Conservation (phyloP, 2,329 filamentous ascomycete genomes). For the Penicillium sp. region DNA sequence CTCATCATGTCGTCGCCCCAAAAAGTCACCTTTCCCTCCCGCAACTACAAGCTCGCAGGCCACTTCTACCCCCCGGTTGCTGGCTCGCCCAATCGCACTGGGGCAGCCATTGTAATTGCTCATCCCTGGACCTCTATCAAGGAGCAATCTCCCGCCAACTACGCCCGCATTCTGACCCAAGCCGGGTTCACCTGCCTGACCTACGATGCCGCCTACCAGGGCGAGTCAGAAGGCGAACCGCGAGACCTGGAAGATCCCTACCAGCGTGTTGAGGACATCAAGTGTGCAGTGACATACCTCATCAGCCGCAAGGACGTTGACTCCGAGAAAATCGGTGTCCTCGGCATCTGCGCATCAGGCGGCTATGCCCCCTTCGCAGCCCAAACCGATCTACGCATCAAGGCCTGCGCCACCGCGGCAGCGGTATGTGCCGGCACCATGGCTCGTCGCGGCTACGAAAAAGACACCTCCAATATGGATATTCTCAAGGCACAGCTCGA, state of each 20-base stretch:
- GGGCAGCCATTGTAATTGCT: conserved; percentile 30
- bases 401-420: conserved; percentile 38
- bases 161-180: conserved; percentile 34
- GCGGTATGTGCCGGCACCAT: conserved; percentile 35
- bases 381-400: conserved; percentile 42
- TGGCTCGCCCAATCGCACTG: conserved; percentile 10
- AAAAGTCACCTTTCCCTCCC: conserved; percentile 14
- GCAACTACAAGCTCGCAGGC: conserved; percentile 11
- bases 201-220: conserved; percentile 45
- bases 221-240: conserved; percentile 39
- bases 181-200: conserved; percentile 37
- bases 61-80: conserved; percentile 7
- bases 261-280: conserved; percentile 41
- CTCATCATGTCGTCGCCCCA: conserved; percentile 4
- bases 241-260: conserved; percentile 41
- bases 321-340: conserved; percentile 36
- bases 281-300: conserved; percentile 38
- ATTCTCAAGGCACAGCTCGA: conserved; percentile 8
- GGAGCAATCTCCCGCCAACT: conserved; percentile 40
- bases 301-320: conserved; percentile 28
- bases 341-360: conserved; percentile 45
- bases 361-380: conserved; percentile 39
- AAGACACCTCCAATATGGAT: conserved; percentile 11
- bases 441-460: conserved; percentile 24
- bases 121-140: conserved; percentile 39